phyloP scores from a whole-genome alignment of 768 basidiomycete species.

The Tulasnella calospora region DNA sequence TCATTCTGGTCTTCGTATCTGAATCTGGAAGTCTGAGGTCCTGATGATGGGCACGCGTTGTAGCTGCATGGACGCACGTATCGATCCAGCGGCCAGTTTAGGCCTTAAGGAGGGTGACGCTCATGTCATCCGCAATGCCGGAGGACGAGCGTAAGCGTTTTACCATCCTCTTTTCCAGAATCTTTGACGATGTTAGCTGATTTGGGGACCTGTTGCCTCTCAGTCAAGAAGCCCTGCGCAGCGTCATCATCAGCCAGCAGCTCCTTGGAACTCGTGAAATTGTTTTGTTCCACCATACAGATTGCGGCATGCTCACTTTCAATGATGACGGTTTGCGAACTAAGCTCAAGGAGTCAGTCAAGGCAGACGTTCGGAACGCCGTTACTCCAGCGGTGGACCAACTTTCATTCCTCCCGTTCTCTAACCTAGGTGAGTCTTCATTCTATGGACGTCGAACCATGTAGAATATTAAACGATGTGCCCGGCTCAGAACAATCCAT shows the following conservation, averaged over 20 bases:
- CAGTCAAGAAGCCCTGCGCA: constrained; percentile 61
- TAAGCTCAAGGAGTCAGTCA: constrained; percentile 47
- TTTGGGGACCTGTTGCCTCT: not conserved
- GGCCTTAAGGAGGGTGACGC: constrained; percentile 64
- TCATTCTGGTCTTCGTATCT: constrained; percentile 8
- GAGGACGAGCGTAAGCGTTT: constrained; percentile 58
- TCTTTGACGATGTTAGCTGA: not conserved
- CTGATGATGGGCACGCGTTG: constrained; percentile 34
- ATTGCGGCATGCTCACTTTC: constrained; percentile 69
- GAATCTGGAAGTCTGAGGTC: not conserved
- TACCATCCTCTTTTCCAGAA: not conserved
- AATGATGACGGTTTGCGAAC: constrained; percentile 43
- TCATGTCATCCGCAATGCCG: constrained; percentile 71
- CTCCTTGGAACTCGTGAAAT: constrained; percentile 66
- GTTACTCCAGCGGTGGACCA: constrained; percentile 38
- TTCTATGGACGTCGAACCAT: not conserved
- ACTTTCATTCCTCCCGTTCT: constrained; percentile 56
- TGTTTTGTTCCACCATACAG: constrained; percentile 64
- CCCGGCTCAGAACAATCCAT: constrained; percentile 49
- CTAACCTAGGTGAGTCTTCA: constrained; percentile 31
- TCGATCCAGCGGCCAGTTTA: constrained; percentile 56
- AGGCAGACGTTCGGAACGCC: constrained; percentile 33
- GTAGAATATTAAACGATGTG: not conserved
- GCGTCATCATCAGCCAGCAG: constrained; percentile 66
- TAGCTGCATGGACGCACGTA: constrained; percentile 71